phyloP scores from a whole-genome alignment of 192 early-diverging fungal species.

The Gonapodya prolifera region DNA sequence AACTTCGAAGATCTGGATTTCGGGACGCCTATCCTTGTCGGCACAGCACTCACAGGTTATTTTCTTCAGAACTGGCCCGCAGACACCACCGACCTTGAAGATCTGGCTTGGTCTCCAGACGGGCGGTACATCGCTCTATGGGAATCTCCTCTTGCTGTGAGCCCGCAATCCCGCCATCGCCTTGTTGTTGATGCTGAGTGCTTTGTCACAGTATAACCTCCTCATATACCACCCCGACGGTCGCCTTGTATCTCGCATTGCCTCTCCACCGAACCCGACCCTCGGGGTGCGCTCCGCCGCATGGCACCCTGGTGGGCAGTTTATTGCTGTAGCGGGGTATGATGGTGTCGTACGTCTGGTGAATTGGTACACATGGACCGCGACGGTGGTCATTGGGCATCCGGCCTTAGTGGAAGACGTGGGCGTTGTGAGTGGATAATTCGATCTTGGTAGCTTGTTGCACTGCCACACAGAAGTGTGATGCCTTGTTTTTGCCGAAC shows the following conservation, averaged over 20 bases:
- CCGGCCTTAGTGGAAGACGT: neutral
- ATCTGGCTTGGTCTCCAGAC: conserved; percentile 76
- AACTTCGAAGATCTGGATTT: no score
- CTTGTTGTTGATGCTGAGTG: neutral
- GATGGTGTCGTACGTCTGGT: conserved; percentile 56
- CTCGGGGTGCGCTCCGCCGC: conserved; percentile 62
- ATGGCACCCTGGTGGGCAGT: conserved; percentile 65
- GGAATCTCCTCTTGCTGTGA: conserved; percentile 56
- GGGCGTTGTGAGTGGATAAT: conserved; percentile 4
- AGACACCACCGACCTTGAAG: conserved; percentile 58
- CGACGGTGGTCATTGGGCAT: conserved; percentile 4
- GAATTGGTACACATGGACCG: conserved; percentile 3
- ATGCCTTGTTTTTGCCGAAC: conserved; percentile 49
- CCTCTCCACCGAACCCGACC: neutral
- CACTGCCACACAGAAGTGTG: conserved; percentile 61
- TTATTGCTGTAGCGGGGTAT: conserved; percentile 73
- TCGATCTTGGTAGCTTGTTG: conserved; percentile 44
- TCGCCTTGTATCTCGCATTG: conserved; percentile 11
- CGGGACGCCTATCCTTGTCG: neutral
- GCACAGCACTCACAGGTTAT: neutral
- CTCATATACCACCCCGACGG: conserved; percentile 61
- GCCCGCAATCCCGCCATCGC: neutral
- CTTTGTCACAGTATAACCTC: conserved; percentile 41
- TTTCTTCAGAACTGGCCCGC: conserved; percentile 41
- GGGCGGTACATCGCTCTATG: conserved; percentile 62